Percentiles rank a stretch among this genome's conserved stretches.
Evolutionary conservation across 805 yeast genomes (phyloP).

Genomic region (Scheffersomyces stipitis): DNA sequence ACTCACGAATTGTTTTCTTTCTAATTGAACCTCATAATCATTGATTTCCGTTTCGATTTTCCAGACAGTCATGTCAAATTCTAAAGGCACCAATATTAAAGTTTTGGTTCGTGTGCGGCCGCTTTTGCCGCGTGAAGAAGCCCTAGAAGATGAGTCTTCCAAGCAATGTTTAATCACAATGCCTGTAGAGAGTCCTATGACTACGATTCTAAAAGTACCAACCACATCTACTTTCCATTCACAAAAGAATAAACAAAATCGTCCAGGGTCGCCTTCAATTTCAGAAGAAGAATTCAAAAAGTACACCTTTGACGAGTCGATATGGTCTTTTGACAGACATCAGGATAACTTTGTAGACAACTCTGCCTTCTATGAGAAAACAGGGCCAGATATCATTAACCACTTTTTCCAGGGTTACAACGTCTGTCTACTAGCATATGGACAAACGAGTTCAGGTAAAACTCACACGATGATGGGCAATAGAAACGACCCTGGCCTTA

Average conservation of each 20-base stretch:
- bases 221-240: constrained; percentile 18
- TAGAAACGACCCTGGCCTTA: constrained; percentile 34
- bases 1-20: no score
- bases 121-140: constrained; percentile 28
- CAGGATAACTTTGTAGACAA: constrained; percentile 48
- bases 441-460: constrained; percentile 45
- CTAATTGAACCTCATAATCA: no score
- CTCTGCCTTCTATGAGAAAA: constrained; percentile 45
- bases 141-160: constrained; percentile 4
- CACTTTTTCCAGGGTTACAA: constrained; percentile 45
- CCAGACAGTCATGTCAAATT: no score
- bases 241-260: constrained; percentile 5
- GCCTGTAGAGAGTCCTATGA: constrained; percentile 24
- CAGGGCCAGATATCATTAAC: constrained; percentile 60
- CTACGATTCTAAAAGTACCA: constrained; percentile 20
- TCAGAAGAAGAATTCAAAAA: constrained; percentile 21
- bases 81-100: constrained; percentile 32
- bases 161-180: constrained; percentile 27
- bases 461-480: constrained; percentile 45
- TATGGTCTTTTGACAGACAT: constrained; percentile 45
- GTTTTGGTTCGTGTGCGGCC: constrained; percentile 59
- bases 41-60: no score
- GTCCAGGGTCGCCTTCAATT: constrained; percentile 3
- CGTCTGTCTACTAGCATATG: constrained; percentile 44
- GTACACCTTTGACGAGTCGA: constrained; percentile 52